phyloP scores from a whole-genome alignment of 2,329 filamentous ascomycete genomes.

The Apiospora marii region DNA sequence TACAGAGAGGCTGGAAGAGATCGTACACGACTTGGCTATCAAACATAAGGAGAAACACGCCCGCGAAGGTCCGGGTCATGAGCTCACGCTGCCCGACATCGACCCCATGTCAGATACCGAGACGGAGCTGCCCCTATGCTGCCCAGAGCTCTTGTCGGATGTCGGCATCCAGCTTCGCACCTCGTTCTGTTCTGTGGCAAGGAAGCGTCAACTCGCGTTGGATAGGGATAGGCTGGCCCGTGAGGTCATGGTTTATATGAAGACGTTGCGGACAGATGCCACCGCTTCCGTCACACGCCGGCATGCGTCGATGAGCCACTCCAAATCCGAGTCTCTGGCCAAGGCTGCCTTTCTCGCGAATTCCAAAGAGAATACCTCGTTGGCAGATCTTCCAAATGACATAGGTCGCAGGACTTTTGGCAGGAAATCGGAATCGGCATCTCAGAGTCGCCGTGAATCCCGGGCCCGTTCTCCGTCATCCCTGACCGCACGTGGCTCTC shows the following conservation, averaged over 20 bases:
- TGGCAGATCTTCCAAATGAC: conserved; percentile 26
- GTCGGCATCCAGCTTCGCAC: conserved; percentile 55
- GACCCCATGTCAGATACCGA: conserved; percentile 39
- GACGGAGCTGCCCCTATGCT: conserved; percentile 52
- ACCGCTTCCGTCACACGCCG: conserved; percentile 32
- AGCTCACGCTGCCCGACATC: conserved; percentile 39
- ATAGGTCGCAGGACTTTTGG: conserved; percentile 29
- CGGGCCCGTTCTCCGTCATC: conserved; percentile 32
- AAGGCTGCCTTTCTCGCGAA: conserved; percentile 2
- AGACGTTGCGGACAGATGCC: conserved; percentile 35
- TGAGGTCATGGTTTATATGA: conserved; percentile 51
- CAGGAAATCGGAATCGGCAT: conserved; percentile 21
- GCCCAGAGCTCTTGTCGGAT: conserved; percentile 55
- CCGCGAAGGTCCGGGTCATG: conserved; percentile 44
- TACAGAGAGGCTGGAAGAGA: conserved; percentile 44
- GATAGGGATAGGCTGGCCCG: conserved; percentile 54
- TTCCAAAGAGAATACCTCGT: conserved; percentile 17
- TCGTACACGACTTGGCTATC: conserved; percentile 53
- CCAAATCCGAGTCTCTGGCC: conserved; percentile 30
- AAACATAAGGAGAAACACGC: conserved; percentile 58
- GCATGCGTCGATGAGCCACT: conserved; percentile 30
- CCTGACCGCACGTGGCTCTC: conserved; percentile 31
- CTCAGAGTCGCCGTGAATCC: conserved; percentile 28
- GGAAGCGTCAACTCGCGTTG: conserved; percentile 50
- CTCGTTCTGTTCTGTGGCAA: conserved; percentile 58